A percentile compares a stretch with the other conserved stretches of the same genome.
Evolutionary conservation across 805 yeast species (phyloP).

Genomic region (Candida schatavii): DNA sequence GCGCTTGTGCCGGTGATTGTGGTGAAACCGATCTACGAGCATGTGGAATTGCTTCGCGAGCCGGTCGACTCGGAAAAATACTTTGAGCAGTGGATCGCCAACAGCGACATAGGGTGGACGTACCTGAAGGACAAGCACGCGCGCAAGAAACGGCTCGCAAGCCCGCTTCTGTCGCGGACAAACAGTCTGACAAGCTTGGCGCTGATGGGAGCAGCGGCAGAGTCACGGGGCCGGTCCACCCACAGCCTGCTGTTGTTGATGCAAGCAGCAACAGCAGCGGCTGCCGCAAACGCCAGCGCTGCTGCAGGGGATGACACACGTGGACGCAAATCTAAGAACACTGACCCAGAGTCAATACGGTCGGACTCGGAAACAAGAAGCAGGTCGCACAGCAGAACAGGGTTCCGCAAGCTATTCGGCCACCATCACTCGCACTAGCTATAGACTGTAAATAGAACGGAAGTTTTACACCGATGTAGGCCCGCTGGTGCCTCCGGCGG

Average conservation of each 20-base stretch:
- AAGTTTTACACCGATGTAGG: too few relatives aligned
- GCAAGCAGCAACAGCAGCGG: not conserved
- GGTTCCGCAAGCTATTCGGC: slow-evolving; percentile 9
- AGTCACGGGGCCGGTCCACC: slow-evolving; percentile 6
- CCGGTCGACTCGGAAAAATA: slow-evolving; percentile 35
- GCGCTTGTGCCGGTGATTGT: slow-evolving; percentile 44
- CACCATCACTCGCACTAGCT: slow-evolving; percentile 2
- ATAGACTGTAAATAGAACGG: not conserved
- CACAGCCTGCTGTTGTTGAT: not conserved
- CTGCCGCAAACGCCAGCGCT: not conserved
- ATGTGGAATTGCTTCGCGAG: slow-evolving; percentile 24
- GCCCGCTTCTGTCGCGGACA: slow-evolving; percentile 17
- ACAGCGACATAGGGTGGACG: slow-evolving; percentile 20
- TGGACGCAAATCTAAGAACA: not conserved
- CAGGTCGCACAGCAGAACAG: slow-evolving; percentile 18
- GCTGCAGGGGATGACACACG: not conserved
- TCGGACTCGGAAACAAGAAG: slow-evolving; percentile 14
- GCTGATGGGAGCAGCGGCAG: slow-evolving; percentile 10
- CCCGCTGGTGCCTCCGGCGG: too few relatives aligned
- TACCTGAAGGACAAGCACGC: slow-evolving; percentile 16
- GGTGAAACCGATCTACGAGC: slow-evolving; percentile 38
- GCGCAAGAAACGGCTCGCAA: slow-evolving; percentile 12
- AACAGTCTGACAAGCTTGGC: slow-evolving; percentile 16
- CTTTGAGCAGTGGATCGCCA: slow-evolving; percentile 33
- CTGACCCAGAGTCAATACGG: not conserved